phyloP scores from a whole-genome alignment of 768 basidiomycete genomes.

The Calocybe gangraenosa region DNA sequence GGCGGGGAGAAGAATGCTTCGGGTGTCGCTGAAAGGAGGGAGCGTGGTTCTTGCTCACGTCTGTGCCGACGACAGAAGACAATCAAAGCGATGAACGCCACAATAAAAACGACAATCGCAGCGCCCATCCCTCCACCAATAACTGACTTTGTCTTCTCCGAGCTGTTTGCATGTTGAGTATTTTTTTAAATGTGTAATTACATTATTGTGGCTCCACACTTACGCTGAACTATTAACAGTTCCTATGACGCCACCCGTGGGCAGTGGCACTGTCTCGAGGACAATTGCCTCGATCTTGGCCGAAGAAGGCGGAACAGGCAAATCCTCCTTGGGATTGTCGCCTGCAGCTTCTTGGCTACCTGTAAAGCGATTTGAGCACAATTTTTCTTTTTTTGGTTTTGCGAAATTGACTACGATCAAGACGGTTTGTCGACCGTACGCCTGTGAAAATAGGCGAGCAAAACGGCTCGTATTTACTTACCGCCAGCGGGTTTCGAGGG shows the following conservation, averaged over 20 bases:
- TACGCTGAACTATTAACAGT: slow-evolving; percentile 7
- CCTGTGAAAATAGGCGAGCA: too few species aligned
- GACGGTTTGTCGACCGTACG: not conserved
- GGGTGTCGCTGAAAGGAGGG: slow-evolving; percentile 6
- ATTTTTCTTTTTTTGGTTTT: too few species aligned
- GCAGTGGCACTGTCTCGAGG: slow-evolving; percentile 7
- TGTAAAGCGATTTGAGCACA: slow-evolving; percentile 2
- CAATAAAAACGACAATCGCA: slow-evolving; percentile 13
- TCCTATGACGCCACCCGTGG: not conserved
- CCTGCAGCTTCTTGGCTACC: slow-evolving; percentile 8
- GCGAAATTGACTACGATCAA: not conserved
- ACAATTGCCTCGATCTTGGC: not conserved
- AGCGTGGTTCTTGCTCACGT: slow-evolving; percentile 8
- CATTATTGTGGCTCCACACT: not conserved
- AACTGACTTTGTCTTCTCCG: slow-evolving; percentile 11
- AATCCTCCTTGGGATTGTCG: not conserved
- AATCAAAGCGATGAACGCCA: slow-evolving; percentile 11
- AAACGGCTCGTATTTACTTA: too few species aligned
- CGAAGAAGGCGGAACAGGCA: not conserved
- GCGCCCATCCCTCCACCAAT: slow-evolving; percentile 16
- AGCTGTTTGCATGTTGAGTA: slow-evolving; percentile 3
- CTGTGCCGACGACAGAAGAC: slow-evolving; percentile 15
- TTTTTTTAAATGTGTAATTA: not conserved
- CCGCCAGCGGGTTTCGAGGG: slow-evolving; percentile 13
- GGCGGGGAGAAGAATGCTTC: slow-evolving; percentile 8